phyloP scores from a whole-genome alignment of 208 protist genomes.

The Spongospora subterranea region DNA sequence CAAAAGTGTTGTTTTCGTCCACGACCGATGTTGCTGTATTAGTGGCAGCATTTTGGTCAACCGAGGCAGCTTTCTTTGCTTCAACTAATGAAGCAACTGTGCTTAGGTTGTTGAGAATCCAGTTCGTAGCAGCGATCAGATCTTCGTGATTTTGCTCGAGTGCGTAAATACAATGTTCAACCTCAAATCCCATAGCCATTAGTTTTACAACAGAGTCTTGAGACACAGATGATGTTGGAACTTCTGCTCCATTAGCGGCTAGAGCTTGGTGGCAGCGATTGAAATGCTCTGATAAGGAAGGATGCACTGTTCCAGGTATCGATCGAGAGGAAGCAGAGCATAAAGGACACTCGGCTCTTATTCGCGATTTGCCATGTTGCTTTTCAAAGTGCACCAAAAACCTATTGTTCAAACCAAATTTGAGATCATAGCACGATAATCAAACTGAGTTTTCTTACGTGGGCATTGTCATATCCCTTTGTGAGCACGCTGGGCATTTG shows the following conservation, averaged over 20 bases:
- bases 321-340: conserved; percentile 19
- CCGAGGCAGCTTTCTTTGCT: conserved; percentile 15
- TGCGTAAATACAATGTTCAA: conserved; percentile 32
- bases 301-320: conserved; percentile 22
- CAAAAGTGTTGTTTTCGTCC: conserved; percentile 37
- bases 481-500: conserved; percentile 25
- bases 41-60: background rate
- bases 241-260: background rate
- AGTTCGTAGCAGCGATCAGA: conserved; percentile 49
- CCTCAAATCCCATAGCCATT: conserved; percentile 49
- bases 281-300: conserved; percentile 3
- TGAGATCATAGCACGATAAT: background rate
- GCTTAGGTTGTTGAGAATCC: conserved; percentile 34
- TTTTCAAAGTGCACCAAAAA: conserved; percentile 21
- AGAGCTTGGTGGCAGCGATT: background rate
- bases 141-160: conserved; percentile 49
- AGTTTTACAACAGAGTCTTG: conserved; percentile 43
- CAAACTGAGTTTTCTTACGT: background rate
- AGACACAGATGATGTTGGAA: conserved; percentile 15
- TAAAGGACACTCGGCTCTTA: conserved; percentile 10
- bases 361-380: background rate
- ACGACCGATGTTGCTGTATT: background rate
- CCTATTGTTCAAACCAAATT: background rate
- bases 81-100: conserved; percentile 24
- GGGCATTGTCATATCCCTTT: conserved; percentile 38